Evolutionary conservation across 768 basidiomycete genomes (phyloP).

Genomic region (Mycena venus): DNA sequence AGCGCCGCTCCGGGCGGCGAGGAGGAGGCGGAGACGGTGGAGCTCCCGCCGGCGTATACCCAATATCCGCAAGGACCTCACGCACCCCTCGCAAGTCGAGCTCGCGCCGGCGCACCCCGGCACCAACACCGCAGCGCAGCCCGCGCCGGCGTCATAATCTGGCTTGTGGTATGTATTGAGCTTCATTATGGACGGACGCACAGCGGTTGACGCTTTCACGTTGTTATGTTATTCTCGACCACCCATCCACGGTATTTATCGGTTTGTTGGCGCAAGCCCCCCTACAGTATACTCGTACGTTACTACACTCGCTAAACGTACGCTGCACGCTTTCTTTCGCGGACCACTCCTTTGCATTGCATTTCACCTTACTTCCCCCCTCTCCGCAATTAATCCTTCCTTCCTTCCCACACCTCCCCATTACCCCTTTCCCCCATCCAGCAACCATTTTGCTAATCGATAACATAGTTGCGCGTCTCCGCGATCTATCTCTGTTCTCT

Average conservation of each 20-base stretch:
- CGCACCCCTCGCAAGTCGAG: not conserved
- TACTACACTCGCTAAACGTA: conserved; percentile 11
- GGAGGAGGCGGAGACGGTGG: conserved; percentile 78
- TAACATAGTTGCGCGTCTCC: not conserved
- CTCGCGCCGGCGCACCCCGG: not conserved
- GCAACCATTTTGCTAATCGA: not conserved
- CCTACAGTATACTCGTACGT: conserved; percentile 13
- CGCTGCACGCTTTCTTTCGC: too few relatives aligned
- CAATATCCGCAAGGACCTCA: conserved; percentile 57
- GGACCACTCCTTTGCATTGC: conserved; percentile 7
- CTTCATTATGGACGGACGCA: conserved; percentile 4
- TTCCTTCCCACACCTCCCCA: not conserved
- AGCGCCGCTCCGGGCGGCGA: conserved; percentile 48
- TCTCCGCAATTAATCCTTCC: not conserved
- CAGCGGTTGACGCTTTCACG: conserved; percentile 16
- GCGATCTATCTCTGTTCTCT: not conserved
- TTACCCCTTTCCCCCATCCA: too few relatives aligned
- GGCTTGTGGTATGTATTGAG: conserved; percentile 15
- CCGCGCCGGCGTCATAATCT: not conserved
- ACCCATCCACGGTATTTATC: conserved; percentile 23
- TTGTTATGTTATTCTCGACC: not conserved
- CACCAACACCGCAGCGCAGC: not conserved
- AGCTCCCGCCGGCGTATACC: conserved; percentile 89
- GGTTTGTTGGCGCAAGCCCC: conserved; percentile 18
- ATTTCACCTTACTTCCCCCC: not conserved